Percentiles rank a stretch among this genome's conserved stretches.
phyloP scores from a whole-genome alignment of 371 early-diverging fungal genomes.

The Mucor racemosus region DNA sequence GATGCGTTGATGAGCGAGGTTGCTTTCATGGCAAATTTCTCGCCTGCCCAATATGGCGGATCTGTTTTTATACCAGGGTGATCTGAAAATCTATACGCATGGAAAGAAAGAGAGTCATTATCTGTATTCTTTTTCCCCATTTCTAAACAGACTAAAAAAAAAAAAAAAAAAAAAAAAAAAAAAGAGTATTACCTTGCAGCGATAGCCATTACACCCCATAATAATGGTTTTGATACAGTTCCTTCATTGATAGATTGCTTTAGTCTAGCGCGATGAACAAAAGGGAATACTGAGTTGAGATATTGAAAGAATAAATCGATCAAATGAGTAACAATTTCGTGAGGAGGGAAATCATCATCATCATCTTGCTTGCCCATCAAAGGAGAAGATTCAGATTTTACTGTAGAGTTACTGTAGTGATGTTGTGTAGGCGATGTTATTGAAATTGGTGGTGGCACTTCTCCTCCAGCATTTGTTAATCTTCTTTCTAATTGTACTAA shows the following conservation, averaged over 20 bases:
- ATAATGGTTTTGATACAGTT: slow-evolving; percentile 41
- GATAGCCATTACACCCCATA: slow-evolving; percentile 53
- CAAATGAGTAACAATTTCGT: slow-evolving; percentile 57
- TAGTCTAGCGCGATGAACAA: slow-evolving; percentile 53
- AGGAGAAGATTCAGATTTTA: not conserved
- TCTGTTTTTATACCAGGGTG: slow-evolving; percentile 48
- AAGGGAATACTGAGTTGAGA: slow-evolving; percentile 59
- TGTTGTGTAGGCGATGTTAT: not conserved
- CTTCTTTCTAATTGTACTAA: slow-evolving; percentile 69
- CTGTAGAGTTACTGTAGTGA: not conserved
- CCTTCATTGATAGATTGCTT: slow-evolving; percentile 39
- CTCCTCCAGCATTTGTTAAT: slow-evolving; percentile 32
- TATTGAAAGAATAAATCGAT: slow-evolving; percentile 65
- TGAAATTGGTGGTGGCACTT: slow-evolving; percentile 17
- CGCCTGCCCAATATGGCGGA: slow-evolving; percentile 54
- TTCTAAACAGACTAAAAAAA: too few species aligned
- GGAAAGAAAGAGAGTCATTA: not conserved
- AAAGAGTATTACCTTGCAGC: slow-evolving; percentile 40
- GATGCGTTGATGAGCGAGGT: slow-evolving; percentile 43
- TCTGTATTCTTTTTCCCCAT: not conserved
- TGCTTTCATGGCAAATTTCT: slow-evolving; percentile 50
- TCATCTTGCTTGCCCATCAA: not conserved
- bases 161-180: too few species aligned
- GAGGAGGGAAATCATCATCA: slow-evolving; percentile 44
- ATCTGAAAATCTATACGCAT: slow-evolving; percentile 43